Conservation (phyloP, 345 rosid genomes). For the Firmiana major region DNA sequence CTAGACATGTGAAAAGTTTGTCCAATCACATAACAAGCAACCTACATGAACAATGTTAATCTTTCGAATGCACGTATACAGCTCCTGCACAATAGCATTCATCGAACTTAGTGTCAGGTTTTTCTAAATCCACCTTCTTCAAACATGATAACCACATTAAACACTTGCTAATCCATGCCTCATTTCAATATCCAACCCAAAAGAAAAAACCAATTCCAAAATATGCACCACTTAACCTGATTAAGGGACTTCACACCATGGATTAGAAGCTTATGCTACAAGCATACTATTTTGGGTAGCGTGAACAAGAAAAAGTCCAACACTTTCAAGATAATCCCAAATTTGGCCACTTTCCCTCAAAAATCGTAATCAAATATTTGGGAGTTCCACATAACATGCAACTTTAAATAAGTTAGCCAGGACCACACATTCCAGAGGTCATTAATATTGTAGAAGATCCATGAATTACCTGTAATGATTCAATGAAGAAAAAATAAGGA, state of each 20-base stretch:
- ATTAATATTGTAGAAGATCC: slow-evolving; percentile 29
- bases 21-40: slow-evolving; percentile 10
- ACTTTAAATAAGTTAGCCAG: slow-evolving; percentile 28
- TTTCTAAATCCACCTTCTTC: slow-evolving; percentile 10
- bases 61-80: background rate
- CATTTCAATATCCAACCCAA: slow-evolving; percentile 13
- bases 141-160: slow-evolving; percentile 6
- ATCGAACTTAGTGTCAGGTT: background rate
- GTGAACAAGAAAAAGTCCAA: slow-evolving; percentile 9
- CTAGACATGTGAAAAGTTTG: background rate
- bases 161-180: slow-evolving; percentile 9
- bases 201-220: slow-evolving; percentile 6
- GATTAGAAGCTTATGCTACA: background rate
- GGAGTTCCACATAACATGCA: slow-evolving; percentile 22
- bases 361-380: slow-evolving; percentile 10
- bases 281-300: slow-evolving; percentile 20
- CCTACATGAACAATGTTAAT: background rate
- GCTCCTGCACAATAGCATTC: background rate
- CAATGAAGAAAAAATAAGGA: background rate
- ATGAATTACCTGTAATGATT: slow-evolving; percentile 45
- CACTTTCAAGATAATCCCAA: slow-evolving; percentile 13
- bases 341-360: slow-evolving; percentile 24
- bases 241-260: slow-evolving; percentile 12
- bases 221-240: slow-evolving; percentile 2
- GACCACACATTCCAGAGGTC: slow-evolving; percentile 27